Base-by-base conservation (phyloP, 75 land plant genomes). In the Pinus albicaulis region DNA sequence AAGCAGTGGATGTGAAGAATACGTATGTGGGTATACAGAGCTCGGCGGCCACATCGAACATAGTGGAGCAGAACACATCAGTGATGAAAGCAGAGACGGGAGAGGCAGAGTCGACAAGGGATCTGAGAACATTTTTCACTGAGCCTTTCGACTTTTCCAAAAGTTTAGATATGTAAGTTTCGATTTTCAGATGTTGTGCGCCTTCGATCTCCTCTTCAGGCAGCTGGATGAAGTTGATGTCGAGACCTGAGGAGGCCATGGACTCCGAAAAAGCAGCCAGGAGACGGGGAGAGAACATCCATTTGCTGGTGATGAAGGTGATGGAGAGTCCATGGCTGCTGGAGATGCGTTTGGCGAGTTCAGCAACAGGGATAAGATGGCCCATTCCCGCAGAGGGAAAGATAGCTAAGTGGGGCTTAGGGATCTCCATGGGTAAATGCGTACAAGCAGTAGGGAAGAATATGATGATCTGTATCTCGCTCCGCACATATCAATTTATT, bases 321-420 rank as follows among this genome's bases (percentile, higher is more conserved):
- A 78, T 59, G 64, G 72, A 2, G 80, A 83, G 20, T 57, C 38
- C 28, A 75, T 77, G 81, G 71, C 74, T 61, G 55, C 53, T 31
- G 71, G 59, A 71, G 52, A 91, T 85, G 66, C 74, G 86, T 23
- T 73, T 75, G 61, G 78, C 83, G 73, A 91, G 76, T 72, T 90
- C 83, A 23, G 74, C 65, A 41, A 84, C 59, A 15, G 93, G 85
- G 79, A 80, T 80, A 70, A 82, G 83, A 77, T 88, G 93, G 72
- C 89, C 89, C 74, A 86, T 82, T 20, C 82, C 84, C 28, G 92
- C 85, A 62, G 68, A 81, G 15, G 84, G 77, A 5, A 86, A 19
- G 19, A 86, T 12, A 25, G 71, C 91, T 0, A 81, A 59, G 48
- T 86, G 91, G 57, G 71, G 76, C 62, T 60, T 60, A 7, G 3